phyloP scores from a whole-genome alignment of 2,329 filamentous ascomycete species.

The Gremmenia infestans region DNA sequence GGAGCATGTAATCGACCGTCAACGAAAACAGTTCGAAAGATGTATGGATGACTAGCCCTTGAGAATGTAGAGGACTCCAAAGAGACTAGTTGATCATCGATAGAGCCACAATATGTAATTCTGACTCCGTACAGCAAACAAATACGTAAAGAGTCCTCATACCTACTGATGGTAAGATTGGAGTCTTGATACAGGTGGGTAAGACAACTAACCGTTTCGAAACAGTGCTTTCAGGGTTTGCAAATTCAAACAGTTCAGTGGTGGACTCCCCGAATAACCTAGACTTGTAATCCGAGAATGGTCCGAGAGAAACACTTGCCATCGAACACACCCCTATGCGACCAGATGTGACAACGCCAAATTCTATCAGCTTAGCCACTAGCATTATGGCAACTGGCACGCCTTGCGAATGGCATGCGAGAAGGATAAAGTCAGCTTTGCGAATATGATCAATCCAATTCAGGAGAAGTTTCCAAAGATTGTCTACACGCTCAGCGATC shows the following conservation, averaged over 20 bases:
- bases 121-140: conserved; percentile 75
- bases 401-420: conserved; percentile 95
- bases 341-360: conserved; percentile 73
- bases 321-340: conserved; percentile 82
- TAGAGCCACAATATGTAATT: conserved; percentile 85
- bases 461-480: conserved; percentile 87
- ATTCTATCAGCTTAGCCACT: conserved; percentile 83
- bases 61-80: conserved; percentile 91
- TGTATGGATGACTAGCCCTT: conserved; percentile 81
- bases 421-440: conserved; percentile 78
- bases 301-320: conserved; percentile 87
- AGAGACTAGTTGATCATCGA: conserved; percentile 94
- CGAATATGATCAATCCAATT: conserved; percentile 94
- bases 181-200: too few species aligned
- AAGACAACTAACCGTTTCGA: conserved; percentile 51
- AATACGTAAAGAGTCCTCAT: conserved; percentile 68
- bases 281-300: conserved; percentile 87
- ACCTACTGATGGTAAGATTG: conserved; percentile 32
- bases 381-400: conserved; percentile 93
- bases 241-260: conserved; percentile 94
- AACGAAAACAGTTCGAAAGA: conserved; percentile 93
- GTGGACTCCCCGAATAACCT: conserved; percentile 85
- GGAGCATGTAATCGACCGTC: conserved; percentile 88
- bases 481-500: conserved; percentile 82
- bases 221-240: conserved; percentile 72